Evolutionary conservation across 2,329 filamentous ascomycete species (phyloP).

Genomic region (Fusarium sp.): DNA sequence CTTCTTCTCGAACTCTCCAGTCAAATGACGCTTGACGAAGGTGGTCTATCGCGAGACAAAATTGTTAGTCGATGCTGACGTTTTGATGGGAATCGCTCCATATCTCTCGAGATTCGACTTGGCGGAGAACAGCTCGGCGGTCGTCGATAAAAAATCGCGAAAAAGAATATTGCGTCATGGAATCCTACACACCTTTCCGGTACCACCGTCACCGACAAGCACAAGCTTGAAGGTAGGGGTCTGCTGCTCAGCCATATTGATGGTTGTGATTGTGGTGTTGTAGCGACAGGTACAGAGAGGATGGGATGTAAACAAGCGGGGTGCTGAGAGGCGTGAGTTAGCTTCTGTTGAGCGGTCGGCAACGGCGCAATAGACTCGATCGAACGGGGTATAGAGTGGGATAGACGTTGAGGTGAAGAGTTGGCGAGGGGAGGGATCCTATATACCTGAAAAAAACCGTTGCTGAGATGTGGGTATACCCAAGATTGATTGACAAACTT

Average conservation of each 20-base stretch:
- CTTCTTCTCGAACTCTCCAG: constrained; percentile 99
- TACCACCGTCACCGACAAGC: constrained; percentile 98
- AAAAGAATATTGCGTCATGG: constrained; percentile 34
- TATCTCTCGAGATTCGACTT: constrained; percentile 29
- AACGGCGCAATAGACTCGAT: constrained; percentile 32
- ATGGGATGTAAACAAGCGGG: constrained; percentile 64
- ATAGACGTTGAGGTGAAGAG: constrained; percentile 27
- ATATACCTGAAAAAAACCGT: constrained; percentile 47
- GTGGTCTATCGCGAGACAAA: constrained; percentile 78
- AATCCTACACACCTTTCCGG: constrained; percentile 82
- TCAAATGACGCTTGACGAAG: constrained; percentile 99
- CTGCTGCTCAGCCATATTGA: constrained; percentile 72
- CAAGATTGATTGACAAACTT: constrained; percentile 54
- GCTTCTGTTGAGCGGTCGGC: constrained; percentile 41
- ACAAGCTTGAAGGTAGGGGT: constrained; percentile 98
- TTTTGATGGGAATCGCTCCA: constrained; percentile 20
- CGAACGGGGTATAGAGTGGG: constrained; percentile 14
- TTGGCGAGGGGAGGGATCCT: constrained; percentile 35
- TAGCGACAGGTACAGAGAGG: constrained; percentile 50
- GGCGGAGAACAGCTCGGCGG: constrained; percentile 43
- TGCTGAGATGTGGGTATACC: constrained; percentile 48
- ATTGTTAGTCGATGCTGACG: constrained; percentile 39
- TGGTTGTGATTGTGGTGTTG: constrained; percentile 44
- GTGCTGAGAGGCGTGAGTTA: constrained; percentile 55
- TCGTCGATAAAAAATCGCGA: constrained; percentile 40